These are phyloP conservation scores for Neurospora sp. DNA, from an alignment of 495 filamentous ascomycete genomes.

Conservation along the genomic window DNA sequence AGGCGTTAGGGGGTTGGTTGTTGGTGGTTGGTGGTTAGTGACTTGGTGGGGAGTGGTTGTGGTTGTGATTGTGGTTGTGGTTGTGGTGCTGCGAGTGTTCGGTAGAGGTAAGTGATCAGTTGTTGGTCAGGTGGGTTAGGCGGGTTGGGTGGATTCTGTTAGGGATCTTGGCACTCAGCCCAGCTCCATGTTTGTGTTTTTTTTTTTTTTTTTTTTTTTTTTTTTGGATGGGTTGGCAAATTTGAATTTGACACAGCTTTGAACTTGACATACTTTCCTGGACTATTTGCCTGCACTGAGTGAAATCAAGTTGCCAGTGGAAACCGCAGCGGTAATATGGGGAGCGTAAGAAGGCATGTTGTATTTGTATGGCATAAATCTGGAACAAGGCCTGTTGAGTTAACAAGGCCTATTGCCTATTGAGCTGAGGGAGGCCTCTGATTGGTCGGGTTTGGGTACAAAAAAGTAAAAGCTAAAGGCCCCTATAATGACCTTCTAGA, in stretches of 20 bases:
- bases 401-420: no score
- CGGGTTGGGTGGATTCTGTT: background rate
- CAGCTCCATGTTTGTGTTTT: background rate
- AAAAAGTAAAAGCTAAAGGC: no score
- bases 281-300: background rate
- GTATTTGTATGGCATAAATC: no score
- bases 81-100: background rate
- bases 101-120: background rate
- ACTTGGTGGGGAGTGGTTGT: background rate
- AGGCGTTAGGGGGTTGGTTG: background rate
- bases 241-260: background rate
- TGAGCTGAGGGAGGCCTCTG: no score
- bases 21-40: background rate
- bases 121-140: background rate
- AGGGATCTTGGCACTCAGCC: background rate
- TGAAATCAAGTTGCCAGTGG: background rate
- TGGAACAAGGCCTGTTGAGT: no score
- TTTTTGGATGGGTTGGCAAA: background rate
- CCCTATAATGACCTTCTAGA: no score
- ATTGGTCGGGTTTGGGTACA: no score
- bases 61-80: background rate
- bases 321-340: no score
- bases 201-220: background rate
- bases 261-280: background rate
- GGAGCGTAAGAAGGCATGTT: no score